Base-by-base conservation (phyloP, 805 yeast species). In the Candida glaebosa region DNA sequence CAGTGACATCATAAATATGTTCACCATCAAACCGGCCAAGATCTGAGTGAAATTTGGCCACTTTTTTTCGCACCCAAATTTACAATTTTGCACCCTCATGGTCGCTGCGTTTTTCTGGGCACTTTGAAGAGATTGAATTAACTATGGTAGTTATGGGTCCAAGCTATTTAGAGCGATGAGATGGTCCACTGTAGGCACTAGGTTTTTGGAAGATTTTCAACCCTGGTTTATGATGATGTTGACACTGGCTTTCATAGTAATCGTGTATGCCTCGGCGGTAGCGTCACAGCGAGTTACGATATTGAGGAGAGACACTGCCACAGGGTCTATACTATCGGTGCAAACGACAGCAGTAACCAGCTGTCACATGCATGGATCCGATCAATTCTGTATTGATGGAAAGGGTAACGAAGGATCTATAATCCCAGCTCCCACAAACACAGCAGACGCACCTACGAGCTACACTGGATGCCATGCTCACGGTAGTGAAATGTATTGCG, bases 401-500 rank as follows among this genome's bases (percentile, higher is more conserved):
- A 33, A 47, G 5, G 63, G 61, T 2, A 39, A 38, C 26, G 60
- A 55, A 44, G 60, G 62, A 7, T 44, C 41, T 15, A 48, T 57
- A 6, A 30, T 35, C 4, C 60, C 60, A 15, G 45, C 53, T 3
- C 57, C 60, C 5, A 17, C 52, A 43, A 32, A 39, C 39, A 40
- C 41, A 3, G 38, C 18, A 3, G 36, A 35, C 14, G 48, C 48
- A 3, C 51, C 57, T 6, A 14, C 37, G 15, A 40, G 39, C 17
- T 55, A 50, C 31, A 42, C 54, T 14, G 45, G 43, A 2, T 58
- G 63, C 38, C 61, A 55, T 30, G n/a, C 40, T 2, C 57, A 55
- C 39, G 57, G 40, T 3, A 34, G 32, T 5, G 51, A 48, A 24
- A 47, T 49, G 4, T 51, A 37, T 32, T 58, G 63, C 45, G 31